A percentile compares a stretch with the other conserved stretches of the same genome.
Conservation (phyloP, 495 filamentous ascomycete genomes). For the Lepraria neglecta region DNA sequence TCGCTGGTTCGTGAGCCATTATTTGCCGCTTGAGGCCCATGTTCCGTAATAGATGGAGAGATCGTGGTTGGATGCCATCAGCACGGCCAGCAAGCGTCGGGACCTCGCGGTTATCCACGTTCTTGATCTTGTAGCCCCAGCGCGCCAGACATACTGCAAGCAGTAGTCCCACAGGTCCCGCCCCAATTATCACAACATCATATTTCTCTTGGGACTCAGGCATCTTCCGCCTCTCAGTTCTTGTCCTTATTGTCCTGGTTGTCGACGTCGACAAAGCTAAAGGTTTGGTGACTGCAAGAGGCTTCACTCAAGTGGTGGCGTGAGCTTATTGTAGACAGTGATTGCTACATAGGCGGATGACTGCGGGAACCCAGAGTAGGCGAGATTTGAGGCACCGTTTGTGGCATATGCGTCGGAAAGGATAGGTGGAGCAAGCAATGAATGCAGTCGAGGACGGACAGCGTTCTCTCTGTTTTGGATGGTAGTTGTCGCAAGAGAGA, state of each 20-base stretch:
- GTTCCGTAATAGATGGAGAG: constrained; percentile 63
- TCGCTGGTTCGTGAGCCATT: constrained; percentile 58
- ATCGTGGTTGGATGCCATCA: constrained; percentile 70
- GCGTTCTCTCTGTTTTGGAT: not conserved
- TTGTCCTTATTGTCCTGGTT: not conserved
- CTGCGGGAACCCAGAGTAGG: not conserved
- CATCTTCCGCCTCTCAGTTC: constrained; percentile 29
- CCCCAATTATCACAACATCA: constrained; percentile 80
- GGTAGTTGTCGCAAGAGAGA: not conserved
- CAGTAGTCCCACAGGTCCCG: constrained; percentile 80
- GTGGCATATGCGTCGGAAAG: not conserved
- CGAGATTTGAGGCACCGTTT: not conserved
- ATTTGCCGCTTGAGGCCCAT: constrained; percentile 58
- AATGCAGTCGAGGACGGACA: not conserved
- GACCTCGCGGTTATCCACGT: constrained; percentile 58
- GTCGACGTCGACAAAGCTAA: not conserved
- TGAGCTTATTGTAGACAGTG: not conserved
- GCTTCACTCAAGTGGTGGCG: not conserved
- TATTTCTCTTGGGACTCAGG: constrained; percentile 43
- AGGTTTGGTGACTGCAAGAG: not conserved
- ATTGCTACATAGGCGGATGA: not conserved
- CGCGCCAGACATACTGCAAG: constrained; percentile 73
- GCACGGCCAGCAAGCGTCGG: constrained; percentile 62
- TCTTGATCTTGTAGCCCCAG: constrained; percentile 64
- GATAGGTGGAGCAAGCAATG: not conserved